Evolutionary conservation across 1,284 basidiomycete species (phyloP), one percentile per base, ranked within the genome.

Genomic region (Leucocoprinus gongylophorus): DNA sequence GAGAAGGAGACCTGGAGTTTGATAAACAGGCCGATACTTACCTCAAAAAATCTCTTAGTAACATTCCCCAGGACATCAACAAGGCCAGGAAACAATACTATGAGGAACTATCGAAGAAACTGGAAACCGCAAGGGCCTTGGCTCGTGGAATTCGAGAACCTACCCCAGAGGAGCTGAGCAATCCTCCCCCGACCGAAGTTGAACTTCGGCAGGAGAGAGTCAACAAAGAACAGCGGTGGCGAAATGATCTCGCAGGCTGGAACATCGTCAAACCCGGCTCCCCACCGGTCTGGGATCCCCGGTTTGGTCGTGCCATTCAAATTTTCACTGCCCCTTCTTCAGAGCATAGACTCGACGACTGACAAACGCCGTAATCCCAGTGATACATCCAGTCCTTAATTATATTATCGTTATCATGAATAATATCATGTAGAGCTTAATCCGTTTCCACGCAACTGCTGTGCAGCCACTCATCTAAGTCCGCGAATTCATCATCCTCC

Each of bases 211-310:
- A 83, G 20, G 90, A 94, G 69, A 74, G 91, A 54, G 67, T 91
- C 67, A 86, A 86, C 68, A 94, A 92, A 71, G 94, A 97, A 72
- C 67, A 83, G 59, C 76, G 83, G 57, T 97, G 94, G 94, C 77
- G 78, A 47, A 77, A 78, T 26, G 83, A 90, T 57, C 72, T 86
- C 57, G 76, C 78, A 53, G 92, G 88, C 1, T 95, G 85, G 82
- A 74, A 80, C 28, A 81, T 93, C 55, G 73, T 97, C 47, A 75
- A 78, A 51, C 83, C 85, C 3, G 76, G 79, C 3, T 70, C 69
- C 44, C 71, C 73, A 9, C 81, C 87, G 7, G 73, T 74, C 32
- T 97, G 91, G 91, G 88, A 94, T 61, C 76, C 83, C 55, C 71
- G 82, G 54, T 89, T 91, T 63, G 69, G 74, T 32, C 76, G 76